These are phyloP conservation scores for Tolypocladium guangdongense DNA, from an alignment of 2,329 filamentous ascomycete species.

Conservation along the genomic window DNA sequence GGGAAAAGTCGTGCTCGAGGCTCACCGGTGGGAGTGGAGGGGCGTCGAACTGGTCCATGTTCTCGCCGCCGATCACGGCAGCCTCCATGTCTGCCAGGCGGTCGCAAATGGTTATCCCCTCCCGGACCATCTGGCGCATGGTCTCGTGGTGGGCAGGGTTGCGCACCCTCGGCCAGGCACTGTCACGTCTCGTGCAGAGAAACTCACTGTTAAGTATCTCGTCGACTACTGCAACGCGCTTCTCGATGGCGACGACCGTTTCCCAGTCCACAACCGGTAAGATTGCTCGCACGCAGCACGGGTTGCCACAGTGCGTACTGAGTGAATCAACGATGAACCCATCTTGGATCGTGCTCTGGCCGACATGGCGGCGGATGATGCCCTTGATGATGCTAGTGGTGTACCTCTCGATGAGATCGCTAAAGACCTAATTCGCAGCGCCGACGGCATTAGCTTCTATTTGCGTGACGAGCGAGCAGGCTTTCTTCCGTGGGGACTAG, in stretches of 20 bases:
- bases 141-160: neutral
- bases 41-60: neutral
- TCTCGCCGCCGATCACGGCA: neutral
- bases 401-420: neutral
- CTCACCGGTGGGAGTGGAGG: neutral
- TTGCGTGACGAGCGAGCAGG: neutral
- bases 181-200: neutral
- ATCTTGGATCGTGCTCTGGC: neutral
- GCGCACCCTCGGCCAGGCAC: neutral
- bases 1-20: neutral
- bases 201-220: neutral
- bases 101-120: neutral
- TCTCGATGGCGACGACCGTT: neutral
- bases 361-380: neutral
- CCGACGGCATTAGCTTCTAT: neutral
- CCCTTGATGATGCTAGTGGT: neutral
- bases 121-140: neutral
- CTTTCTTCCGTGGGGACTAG: neutral
- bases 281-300: neutral
- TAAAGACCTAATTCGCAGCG: neutral
- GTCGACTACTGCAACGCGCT: neutral
- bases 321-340: neutral
- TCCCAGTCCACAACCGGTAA: neutral
- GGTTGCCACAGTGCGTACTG: neutral
- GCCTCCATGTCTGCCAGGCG: neutral